Percentiles rank a stretch among this genome's conserved stretches.
Evolutionary conservation across 2,329 filamentous ascomycete genomes (phyloP).

Genomic region (Botrytis cinerea): DNA sequence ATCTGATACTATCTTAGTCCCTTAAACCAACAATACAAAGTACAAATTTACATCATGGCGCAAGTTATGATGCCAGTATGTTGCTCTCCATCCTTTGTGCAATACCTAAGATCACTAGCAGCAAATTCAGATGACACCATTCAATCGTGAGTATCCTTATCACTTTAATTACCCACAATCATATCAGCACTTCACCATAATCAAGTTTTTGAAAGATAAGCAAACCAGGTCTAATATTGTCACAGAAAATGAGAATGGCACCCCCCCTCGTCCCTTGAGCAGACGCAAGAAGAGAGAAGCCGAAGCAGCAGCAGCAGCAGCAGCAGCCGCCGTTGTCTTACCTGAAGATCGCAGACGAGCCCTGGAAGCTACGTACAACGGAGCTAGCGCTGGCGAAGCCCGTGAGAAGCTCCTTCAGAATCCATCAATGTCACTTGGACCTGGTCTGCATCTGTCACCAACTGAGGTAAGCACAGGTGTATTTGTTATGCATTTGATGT

Average conservation of each 20-base stretch:
- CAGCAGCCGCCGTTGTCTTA: neutral
- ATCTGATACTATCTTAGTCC: neutral
- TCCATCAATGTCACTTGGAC: constrained; percentile 1
- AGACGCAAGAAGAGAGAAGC: constrained; percentile 7
- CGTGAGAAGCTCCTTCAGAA: constrained; percentile 15
- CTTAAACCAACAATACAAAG: neutral
- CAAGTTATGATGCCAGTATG: constrained; percentile 19
- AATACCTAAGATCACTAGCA: neutral
- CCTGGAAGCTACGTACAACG: constrained; percentile 14
- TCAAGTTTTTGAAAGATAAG: neutral
- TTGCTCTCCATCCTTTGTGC: neutral
- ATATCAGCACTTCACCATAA: neutral
- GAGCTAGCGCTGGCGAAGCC: constrained; percentile 12
- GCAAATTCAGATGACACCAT: neutral
- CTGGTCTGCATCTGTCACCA: neutral
- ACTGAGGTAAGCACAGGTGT: constrained; percentile 5
- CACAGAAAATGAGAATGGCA: constrained; percentile 12
- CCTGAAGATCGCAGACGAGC: constrained; percentile 11
- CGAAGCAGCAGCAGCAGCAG: neutral
- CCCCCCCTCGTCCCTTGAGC: neutral
- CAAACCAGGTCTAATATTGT: neutral
- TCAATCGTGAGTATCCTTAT: constrained; percentile 10
- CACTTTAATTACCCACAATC: neutral
- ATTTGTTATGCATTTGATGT: neutral
- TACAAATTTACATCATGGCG: neutral